Percentiles rank a stretch among this genome's conserved stretches.
Evolutionary conservation across 2,329 filamentous ascomycete species (phyloP).

Genomic region (Pseudogymnoascus sp.): DNA sequence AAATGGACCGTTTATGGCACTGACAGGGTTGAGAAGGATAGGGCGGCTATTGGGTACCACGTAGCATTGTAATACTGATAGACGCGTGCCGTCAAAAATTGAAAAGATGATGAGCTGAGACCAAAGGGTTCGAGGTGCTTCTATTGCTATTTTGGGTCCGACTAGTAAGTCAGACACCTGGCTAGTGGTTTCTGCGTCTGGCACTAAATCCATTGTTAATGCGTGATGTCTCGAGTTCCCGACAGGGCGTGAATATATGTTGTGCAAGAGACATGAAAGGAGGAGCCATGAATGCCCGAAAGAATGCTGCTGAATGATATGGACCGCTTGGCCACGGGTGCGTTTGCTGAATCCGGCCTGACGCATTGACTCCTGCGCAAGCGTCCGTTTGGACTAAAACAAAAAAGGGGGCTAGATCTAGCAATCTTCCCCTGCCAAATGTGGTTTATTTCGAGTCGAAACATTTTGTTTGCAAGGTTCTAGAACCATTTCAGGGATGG

Average conservation of each 20-base stretch:
- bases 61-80: conserved; percentile 5
- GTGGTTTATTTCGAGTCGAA: conserved; percentile 1
- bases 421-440: background rate
- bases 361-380: conserved; percentile 7
- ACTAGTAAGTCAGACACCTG: conserved; percentile 3
- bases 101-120: conserved; percentile 7
- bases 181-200: background rate
- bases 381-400: conserved; percentile 5
- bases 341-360: background rate
- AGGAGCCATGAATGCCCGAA: background rate
- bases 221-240: background rate
- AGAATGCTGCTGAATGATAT: background rate
- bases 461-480: conserved; percentile 4
- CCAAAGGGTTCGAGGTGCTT: background rate
- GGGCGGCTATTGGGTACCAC: conserved; percentile 2
- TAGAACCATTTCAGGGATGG: background rate
- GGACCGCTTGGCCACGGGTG: background rate
- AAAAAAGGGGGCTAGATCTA: background rate
- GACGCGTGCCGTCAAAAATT: conserved; percentile 3
- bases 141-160: background rate
- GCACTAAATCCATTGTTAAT: background rate
- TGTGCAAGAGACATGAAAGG: background rate
- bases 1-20: background rate
- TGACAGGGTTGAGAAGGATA: background rate
- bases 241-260: background rate